phyloP scores from a whole-genome alignment of 1,284 basidiomycete genomes.

The Cryptococcus sp. region DNA sequence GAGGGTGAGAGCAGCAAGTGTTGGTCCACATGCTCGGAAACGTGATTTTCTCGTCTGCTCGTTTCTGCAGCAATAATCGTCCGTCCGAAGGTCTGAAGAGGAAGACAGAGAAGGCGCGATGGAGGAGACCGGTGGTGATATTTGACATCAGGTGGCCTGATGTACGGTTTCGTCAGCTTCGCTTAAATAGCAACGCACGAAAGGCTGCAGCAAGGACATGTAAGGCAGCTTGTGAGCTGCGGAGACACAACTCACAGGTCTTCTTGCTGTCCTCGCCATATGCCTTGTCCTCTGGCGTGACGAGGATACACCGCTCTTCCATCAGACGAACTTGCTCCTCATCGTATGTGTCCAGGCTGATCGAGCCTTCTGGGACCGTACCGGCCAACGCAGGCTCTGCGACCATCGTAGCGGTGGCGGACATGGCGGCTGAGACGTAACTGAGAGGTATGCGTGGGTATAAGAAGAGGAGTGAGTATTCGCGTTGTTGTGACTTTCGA shows the following conservation, averaged over 20 bases:
- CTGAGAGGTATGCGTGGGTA: no score
- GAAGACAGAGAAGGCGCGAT: constrained; percentile 97
- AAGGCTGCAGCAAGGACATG: not conserved
- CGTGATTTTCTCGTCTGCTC: constrained; percentile 97
- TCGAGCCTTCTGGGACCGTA: constrained; percentile 8
- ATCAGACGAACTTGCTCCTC: constrained; percentile 70
- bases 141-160: constrained; percentile 97
- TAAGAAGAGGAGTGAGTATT: not conserved
- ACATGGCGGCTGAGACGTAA: constrained; percentile 10
- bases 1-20: constrained; percentile 97
- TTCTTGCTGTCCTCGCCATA: constrained; percentile 96
- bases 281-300: constrained; percentile 83
- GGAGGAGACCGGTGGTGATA: constrained; percentile 90
- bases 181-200: not conserved
- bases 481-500: not conserved
- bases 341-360: constrained; percentile 52
- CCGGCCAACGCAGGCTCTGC: constrained; percentile 6
- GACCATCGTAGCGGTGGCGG: constrained; percentile 17
- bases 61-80: constrained; percentile 90
- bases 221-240: no score
- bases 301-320: constrained; percentile 96
- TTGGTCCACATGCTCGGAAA: constrained; percentile 99
- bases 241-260: constrained; percentile 70
- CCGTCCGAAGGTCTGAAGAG: constrained; percentile 93
- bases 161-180: not conserved